These are phyloP conservation scores for Penicillium sp. DNA, from an alignment of 2,329 filamentous ascomycete species.

Conservation along the genomic window DNA sequence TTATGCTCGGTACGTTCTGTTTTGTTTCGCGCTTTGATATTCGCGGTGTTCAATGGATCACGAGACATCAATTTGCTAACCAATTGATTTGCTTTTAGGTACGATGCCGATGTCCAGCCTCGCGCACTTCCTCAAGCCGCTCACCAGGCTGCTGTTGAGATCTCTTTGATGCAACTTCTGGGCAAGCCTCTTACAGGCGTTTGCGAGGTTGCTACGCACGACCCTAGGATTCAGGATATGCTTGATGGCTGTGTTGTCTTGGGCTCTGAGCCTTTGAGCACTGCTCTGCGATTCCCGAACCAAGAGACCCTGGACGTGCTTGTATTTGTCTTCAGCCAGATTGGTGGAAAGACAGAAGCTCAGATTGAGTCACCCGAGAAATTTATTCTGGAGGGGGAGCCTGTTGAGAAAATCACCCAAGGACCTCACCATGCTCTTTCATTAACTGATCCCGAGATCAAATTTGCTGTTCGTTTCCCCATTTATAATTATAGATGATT, in stretches of 20 bases:
- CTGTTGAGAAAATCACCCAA: neutral
- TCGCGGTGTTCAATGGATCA: neutral
- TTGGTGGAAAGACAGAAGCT: constrained; percentile 25
- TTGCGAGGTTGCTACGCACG: constrained; percentile 34
- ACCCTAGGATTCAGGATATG: constrained; percentile 31
- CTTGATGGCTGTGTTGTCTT: constrained; percentile 34
- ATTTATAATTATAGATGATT: neutral
- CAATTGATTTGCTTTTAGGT: constrained; percentile 10
- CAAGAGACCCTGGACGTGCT: constrained; percentile 33
- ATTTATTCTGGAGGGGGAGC: constrained; percentile 9
- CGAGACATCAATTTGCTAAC: constrained; percentile 3
- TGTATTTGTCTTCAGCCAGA: constrained; percentile 37
- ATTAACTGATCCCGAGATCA: constrained; percentile 59
- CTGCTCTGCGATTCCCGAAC: constrained; percentile 35
- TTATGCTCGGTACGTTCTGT: constrained; percentile 43
- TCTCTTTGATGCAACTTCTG: constrained; percentile 50
- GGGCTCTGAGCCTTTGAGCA: constrained; percentile 21
- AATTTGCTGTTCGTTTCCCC: constrained; percentile 67
- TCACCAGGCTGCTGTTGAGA: constrained; percentile 58
- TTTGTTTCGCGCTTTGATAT: neutral
- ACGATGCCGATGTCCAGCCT: constrained; percentile 9
- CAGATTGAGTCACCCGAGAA: constrained; percentile 15
- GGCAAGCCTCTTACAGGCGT: constrained; percentile 38
- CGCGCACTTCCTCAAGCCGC: constrained; percentile 36
- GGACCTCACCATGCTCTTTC: constrained; percentile 39